Conservation (phyloP, 257 asterid species). For the Lycium ferocissimum region DNA sequence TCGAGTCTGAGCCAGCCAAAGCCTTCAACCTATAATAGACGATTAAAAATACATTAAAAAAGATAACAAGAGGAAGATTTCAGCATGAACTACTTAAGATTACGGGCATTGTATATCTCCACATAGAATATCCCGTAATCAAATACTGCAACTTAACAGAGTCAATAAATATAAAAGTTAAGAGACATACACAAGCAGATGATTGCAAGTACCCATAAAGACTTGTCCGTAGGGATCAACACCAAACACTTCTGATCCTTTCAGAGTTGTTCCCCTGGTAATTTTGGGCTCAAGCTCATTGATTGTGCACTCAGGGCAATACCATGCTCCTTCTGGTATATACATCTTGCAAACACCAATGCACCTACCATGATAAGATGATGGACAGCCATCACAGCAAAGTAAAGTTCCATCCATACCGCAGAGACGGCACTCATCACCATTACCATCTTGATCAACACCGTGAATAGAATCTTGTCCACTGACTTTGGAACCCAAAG, state of each 20-base stretch:
- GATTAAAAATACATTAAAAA: constrained; percentile 31
- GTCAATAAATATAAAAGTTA: constrained; percentile 30
- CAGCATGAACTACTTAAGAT: constrained; percentile 32
- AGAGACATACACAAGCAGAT: constrained; percentile 81
- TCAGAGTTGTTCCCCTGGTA: constrained; percentile 52
- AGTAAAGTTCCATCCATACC: constrained; percentile 88
- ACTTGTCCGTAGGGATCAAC: constrained; percentile 66
- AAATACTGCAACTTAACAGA: constrained; percentile 12
- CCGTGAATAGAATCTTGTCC: constrained; percentile 45
- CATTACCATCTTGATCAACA: constrained; percentile 68
- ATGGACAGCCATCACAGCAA: constrained; percentile 93
- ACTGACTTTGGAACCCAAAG: constrained; percentile 44
- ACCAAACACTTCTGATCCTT: constrained; percentile 71
- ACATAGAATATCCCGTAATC: neutral
- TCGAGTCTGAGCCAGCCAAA: constrained; percentile 45
- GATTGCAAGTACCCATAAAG: constrained; percentile 74
- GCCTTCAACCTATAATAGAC: constrained; percentile 62
- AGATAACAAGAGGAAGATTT: constrained; percentile 24
- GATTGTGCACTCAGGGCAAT: constrained; percentile 82
- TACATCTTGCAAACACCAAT: constrained; percentile 74
- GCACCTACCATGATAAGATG: constrained; percentile 83
- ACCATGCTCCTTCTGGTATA: constrained; percentile 77
- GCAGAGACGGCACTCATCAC: constrained; percentile 89
- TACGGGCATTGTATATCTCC: constrained; percentile 25
- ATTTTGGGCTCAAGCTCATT: constrained; percentile 60